Percentiles rank a stretch among this genome's conserved stretches.
Conservation (phyloP, 1,139 yeast species). For the Blastobotrys aristatus region DNA sequence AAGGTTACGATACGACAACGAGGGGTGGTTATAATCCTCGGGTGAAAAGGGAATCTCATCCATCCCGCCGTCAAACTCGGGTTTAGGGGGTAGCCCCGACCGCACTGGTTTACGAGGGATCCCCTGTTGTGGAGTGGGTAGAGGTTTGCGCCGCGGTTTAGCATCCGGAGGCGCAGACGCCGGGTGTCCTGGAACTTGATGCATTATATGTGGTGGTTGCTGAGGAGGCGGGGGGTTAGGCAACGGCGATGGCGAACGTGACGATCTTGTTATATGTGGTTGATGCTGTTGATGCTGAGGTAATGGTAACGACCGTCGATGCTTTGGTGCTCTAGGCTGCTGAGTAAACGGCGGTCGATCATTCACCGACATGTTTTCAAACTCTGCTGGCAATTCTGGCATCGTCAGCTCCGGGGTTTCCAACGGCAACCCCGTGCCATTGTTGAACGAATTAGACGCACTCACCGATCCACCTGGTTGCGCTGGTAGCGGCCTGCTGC, state of each 20-base stretch:
- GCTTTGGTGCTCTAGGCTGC: conserved; percentile 1
- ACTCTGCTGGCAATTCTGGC: conserved; percentile 14
- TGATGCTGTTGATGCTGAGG: conserved; percentile 2
- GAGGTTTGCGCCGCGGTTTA: conserved; percentile 18
- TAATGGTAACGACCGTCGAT: conserved; percentile 6
- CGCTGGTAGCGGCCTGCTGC: conserved; percentile 9
- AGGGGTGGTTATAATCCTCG: conserved; percentile 21
- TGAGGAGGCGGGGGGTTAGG: too few species aligned
- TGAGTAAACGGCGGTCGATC: background rate
- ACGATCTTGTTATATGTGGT: too few species aligned
- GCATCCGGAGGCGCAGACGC: conserved; percentile 8
- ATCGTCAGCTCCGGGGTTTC: conserved; percentile 4
- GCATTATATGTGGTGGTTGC: background rate
- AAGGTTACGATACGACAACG: background rate
- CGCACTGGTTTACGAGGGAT: conserved; percentile 23
- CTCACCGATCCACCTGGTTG: conserved; percentile 8
- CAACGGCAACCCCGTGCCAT: too few species aligned
- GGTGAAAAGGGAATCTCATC: conserved; percentile 28
- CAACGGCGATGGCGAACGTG: conserved; percentile 5
- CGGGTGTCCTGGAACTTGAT: conserved; percentile 6
- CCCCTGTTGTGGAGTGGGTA: background rate
- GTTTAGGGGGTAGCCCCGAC: conserved; percentile 14
- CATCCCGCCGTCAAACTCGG: conserved; percentile 15
- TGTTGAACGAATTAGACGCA: background rate
- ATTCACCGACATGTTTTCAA: conserved; percentile 9